Base-by-base conservation (phyloP, 176 grass and related monocot genomes). In the Oryza coarctata region DNA sequence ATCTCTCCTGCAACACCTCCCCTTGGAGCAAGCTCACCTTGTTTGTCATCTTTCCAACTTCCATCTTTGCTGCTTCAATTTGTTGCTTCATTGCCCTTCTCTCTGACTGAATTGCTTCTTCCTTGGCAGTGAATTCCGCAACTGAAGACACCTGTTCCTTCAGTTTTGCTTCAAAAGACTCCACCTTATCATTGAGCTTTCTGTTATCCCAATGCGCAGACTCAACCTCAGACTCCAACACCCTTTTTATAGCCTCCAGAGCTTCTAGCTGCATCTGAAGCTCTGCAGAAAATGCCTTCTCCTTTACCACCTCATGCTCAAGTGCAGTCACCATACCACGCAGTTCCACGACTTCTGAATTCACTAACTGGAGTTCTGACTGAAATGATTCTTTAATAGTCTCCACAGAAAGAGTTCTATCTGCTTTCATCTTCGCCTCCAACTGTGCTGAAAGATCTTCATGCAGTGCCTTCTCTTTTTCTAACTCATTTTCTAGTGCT, bases 241-340 rank as follows among this genome's bases (percentile, higher is more conserved):
- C 80, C 71, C 71, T 91, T 63, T 88, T 88, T 49, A 86, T 60
- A 31, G 70, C 81, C 71, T 88, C 85, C 28, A 89, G 26, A 80
- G 87, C 75, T 65, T 99, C 83, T 71, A 94, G 36, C 55, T 88
- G 88, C 73, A 73, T 64, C 77, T 82, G 78, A 41, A 92, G 78
- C 87, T 99, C 87, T 84, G 86, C 83, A 80, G 93, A 99, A 64
- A 90, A 86, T 25, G 70, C 52, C 50, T 90, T 95, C 81, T 91
- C 96, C 80, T 95, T 88, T 63, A 86, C 85, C 36, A 83, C 58
- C 60, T 88, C 70, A 26, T 84, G 77, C 82, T 99, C 91, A 70
- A 95, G 84, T 72, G 71, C 60, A 34, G 79, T 74, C 87, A 91
- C 60, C 80, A 57, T 84, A 58, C 76, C 85, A 41, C 29, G 65